phyloP scores from a whole-genome alignment of 495 filamentous ascomycete genomes.

The Trichoderma virens region DNA sequence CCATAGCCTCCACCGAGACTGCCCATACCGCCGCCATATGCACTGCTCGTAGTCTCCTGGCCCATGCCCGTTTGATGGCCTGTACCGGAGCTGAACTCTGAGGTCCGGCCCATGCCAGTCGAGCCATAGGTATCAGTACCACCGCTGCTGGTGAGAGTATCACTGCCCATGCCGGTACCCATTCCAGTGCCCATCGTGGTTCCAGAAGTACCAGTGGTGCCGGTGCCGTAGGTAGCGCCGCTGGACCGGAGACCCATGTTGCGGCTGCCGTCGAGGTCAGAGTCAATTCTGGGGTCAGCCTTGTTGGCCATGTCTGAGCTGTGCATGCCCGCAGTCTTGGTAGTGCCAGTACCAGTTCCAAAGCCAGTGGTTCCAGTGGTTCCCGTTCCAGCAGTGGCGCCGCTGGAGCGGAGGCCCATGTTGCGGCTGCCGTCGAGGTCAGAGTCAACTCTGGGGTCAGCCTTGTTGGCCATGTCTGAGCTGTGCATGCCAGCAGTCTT shows the following conservation, averaged over 20 bases:
- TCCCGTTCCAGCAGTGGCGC: slow-evolving; percentile 10
- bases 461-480: slow-evolving; percentile 30
- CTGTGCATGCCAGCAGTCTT: slow-evolving; percentile 26
- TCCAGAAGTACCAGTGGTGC: slow-evolving; percentile 11
- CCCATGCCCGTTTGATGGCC: neutral
- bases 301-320: slow-evolving; percentile 30
- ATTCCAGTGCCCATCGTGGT: neutral
- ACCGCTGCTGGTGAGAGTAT: slow-evolving; percentile 21
- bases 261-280: slow-evolving; percentile 16
- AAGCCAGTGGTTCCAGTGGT: neutral
- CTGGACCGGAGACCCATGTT: slow-evolving; percentile 6
- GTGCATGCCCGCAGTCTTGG: slow-evolving; percentile 26
- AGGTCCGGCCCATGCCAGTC: slow-evolving; percentile 25
- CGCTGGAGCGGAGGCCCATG: neutral
- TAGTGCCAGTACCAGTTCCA: slow-evolving; percentile 8
- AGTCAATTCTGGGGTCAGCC: slow-evolving; percentile 28
- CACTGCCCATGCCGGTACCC: slow-evolving; percentile 8
- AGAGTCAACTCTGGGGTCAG: slow-evolving; percentile 28
- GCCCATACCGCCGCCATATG: slow-evolving; percentile 22
- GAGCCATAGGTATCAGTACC: slow-evolving; percentile 13
- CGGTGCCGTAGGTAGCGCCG: slow-evolving; percentile 18
- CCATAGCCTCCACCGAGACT: slow-evolving; percentile 20
- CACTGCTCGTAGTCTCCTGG: slow-evolving; percentile 11
- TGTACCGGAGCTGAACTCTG: slow-evolving; percentile 11
- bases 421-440: slow-evolving; percentile 16